Evolutionary conservation across 2,329 filamentous ascomycete genomes (phyloP).

Genomic region (Drechslerella stenobrocha): DNA sequence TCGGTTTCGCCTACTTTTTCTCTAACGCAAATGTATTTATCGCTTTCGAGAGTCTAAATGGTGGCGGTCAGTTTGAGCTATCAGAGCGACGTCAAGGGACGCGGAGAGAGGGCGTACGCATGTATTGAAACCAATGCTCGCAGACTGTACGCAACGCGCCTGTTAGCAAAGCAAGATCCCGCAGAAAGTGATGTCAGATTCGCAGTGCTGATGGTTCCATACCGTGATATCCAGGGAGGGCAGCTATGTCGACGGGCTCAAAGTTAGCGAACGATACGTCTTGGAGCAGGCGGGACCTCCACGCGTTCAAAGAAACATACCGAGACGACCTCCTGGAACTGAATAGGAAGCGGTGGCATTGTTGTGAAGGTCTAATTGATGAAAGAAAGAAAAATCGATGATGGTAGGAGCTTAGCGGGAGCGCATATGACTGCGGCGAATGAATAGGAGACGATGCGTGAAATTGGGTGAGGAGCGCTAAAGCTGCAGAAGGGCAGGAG

Average conservation of each 20-base stretch:
- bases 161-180: slow-evolving; percentile 33
- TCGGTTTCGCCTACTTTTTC: slow-evolving; percentile 76
- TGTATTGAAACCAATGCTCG: slow-evolving; percentile 29
- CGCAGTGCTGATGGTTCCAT: slow-evolving; percentile 20
- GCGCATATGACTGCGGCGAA: slow-evolving; percentile 44
- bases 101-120: slow-evolving; percentile 38
- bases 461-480: slow-evolving; percentile 36
- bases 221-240: slow-evolving; percentile 41
- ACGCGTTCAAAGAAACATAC: slow-evolving; percentile 61
- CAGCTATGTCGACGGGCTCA: slow-evolving; percentile 23
- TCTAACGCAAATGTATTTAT: slow-evolving; percentile 92
- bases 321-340: slow-evolving; percentile 89
- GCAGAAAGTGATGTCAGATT: slow-evolving; percentile 10
- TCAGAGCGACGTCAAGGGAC: slow-evolving; percentile 17
- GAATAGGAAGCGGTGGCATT: slow-evolving; percentile 72
- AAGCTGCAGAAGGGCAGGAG: slow-evolving; percentile 18
- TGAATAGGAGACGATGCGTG: slow-evolving; percentile 11
- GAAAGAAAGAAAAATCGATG: slow-evolving; percentile 41
- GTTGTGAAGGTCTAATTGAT: slow-evolving; percentile 29
- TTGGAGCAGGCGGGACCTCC: slow-evolving; percentile 54
- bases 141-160: slow-evolving; percentile 15
- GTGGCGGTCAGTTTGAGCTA: background rate
- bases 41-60: slow-evolving; percentile 89
- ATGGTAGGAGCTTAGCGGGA: slow-evolving; percentile 26
- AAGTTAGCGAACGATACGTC: slow-evolving; percentile 10